Evolutionary conservation across 176 grass and related monocot genomes (phyloP).

Genomic region (Cocos nucifera): DNA sequence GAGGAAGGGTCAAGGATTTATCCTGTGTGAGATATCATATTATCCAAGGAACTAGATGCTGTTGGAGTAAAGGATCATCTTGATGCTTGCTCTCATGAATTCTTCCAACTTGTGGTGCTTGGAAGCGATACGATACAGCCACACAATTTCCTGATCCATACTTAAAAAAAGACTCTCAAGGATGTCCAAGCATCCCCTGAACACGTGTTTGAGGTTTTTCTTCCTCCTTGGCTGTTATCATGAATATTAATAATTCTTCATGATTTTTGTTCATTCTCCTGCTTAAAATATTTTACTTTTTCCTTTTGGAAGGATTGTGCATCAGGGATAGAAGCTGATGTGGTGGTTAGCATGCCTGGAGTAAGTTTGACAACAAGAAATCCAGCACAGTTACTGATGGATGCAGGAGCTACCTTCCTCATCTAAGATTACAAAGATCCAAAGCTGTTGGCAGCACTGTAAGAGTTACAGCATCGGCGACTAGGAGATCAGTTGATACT

Average conservation of each 20-base stretch:
- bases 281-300: too few species aligned
- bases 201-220: conserved; percentile 63
- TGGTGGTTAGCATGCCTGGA: conserved; percentile 57
- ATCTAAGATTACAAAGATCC: conserved; percentile 46
- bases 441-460: conserved; percentile 32
- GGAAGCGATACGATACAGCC: conserved; percentile 48
- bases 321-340: conserved; percentile 48
- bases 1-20: too few species aligned
- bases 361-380: conserved; percentile 52
- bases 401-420: conserved; percentile 60
- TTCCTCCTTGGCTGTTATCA: neutral
- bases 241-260: neutral
- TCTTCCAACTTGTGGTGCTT: conserved; percentile 62
- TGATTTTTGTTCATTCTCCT: neutral
- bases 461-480: conserved; percentile 18
- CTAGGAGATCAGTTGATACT: too few species aligned
- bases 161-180: conserved; percentile 43
- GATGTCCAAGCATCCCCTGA: conserved; percentile 38
- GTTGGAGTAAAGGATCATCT: conserved; percentile 14
- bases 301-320: conserved; percentile 40
- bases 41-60: too few species aligned
- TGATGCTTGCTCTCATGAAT: conserved; percentile 41
- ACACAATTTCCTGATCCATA: conserved; percentile 67
- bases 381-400: conserved; percentile 40
- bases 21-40: too few species aligned